Conservation (phyloP, 768 basidiomycete genomes). For the Cantharellus anzutake region DNA sequence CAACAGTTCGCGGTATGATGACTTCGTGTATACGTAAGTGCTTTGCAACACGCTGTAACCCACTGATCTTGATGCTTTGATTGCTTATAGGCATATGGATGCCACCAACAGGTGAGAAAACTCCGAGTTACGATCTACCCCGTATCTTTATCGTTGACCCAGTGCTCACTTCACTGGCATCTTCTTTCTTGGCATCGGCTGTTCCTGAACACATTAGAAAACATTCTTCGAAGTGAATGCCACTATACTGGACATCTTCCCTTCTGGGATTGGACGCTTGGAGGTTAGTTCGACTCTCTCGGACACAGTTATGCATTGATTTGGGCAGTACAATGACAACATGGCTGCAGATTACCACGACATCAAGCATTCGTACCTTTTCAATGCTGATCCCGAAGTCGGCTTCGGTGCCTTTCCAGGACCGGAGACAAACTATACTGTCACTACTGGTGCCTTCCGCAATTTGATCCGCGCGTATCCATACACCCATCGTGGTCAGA, state of each 20-base stretch:
- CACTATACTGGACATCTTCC: background rate
- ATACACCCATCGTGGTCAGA: background rate
- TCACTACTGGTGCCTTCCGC: background rate
- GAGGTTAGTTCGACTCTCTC: background rate
- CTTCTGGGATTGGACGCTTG: constrained; percentile 2
- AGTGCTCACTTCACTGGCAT: background rate
- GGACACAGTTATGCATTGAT: background rate
- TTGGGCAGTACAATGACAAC: background rate
- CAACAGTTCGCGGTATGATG: background rate
- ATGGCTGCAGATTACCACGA: background rate
- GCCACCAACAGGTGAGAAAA: background rate
- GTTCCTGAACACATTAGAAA: constrained; percentile 1
- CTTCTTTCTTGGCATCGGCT: constrained; percentile 3
- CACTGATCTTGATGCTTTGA: background rate
- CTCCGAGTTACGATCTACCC: background rate
- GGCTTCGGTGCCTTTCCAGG: background rate
- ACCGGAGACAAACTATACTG: background rate
- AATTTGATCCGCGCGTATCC: background rate
- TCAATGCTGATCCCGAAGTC: background rate
- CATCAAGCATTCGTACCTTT: background rate
- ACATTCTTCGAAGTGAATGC: background rate
- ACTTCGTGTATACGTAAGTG: constrained; percentile 1
- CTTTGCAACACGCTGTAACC: background rate
- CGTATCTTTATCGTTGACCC: background rate
- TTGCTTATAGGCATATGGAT: constrained; percentile 2